phyloP scores from a whole-genome alignment of 2,329 filamentous ascomycete genomes.

The Arthroderma uncinatum region DNA sequence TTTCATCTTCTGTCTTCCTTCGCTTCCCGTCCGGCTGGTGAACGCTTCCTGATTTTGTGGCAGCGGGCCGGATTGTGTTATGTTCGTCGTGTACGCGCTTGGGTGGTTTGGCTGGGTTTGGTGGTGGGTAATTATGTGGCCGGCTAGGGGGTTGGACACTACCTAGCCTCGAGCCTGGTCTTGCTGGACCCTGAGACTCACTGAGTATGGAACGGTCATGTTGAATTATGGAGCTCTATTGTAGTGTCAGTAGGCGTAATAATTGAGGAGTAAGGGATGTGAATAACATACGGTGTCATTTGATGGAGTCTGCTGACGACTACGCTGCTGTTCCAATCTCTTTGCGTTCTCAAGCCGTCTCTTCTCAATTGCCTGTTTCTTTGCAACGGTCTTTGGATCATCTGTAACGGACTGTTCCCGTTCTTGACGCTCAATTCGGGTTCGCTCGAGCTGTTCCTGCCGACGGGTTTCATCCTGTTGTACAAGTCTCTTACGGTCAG shows the following conservation, averaged over 20 bases:
- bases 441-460: constrained; percentile 51
- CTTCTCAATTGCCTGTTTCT: constrained; percentile 49
- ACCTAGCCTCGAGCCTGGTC: constrained; percentile 41
- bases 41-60: constrained; percentile 34
- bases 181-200: constrained; percentile 31
- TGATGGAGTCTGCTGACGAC: constrained; percentile 25
- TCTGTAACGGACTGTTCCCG: constrained; percentile 39
- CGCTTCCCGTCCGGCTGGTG: constrained; percentile 68
- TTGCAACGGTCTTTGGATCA: constrained; percentile 56
- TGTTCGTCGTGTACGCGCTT: constrained; percentile 63
- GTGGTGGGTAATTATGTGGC: constrained; percentile 50
- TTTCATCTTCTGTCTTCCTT: constrained; percentile 63
- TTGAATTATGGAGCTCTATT: constrained; percentile 20
- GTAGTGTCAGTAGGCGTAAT: constrained; percentile 11
- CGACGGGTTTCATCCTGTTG: constrained; percentile 49
- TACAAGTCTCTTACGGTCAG: constrained; percentile 63
- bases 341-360: constrained; percentile 39
- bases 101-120: constrained; percentile 57
- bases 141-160: constrained; percentile 47
- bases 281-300: constrained; percentile 29
- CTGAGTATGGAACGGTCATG: constrained; percentile 23
- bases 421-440: constrained; percentile 42
- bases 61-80: constrained; percentile 38
- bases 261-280: neutral
- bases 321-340: constrained; percentile 37